Evolutionary conservation across 805 yeast genomes (phyloP), one percentile per base, ranked within the genome.

Genomic region (Nakazawaea pomicola): DNA sequence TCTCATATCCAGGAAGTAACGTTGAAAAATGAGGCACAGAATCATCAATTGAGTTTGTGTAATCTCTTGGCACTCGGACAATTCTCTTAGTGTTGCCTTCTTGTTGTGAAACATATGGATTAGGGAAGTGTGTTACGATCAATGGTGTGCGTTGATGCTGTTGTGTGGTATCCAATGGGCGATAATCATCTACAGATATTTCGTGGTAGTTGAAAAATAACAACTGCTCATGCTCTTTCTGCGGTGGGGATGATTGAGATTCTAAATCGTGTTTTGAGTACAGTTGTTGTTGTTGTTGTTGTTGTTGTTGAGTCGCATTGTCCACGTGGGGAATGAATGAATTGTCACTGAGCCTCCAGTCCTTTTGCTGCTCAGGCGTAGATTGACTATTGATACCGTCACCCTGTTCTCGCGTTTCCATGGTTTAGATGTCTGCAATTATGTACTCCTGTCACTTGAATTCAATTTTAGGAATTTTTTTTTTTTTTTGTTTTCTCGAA

Each of bases 191-290:
- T 10, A 63, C 61, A 4, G 72, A 49, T 51, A 64, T 78, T 54
- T 83, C 90, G 52, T 83, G 87, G 50, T 80, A 81, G 54, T 83
- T 83, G 68, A 79, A 83, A 54, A 77, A 80, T 9, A 64, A 41
- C 0, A 68, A 57, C 27, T 30, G 29, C 36, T 30, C 38, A 46
- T 41, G 44, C 40, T 29, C 16, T 11, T 6, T 60, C 66, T 21
- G 55, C 58, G 15, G 19, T 17, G 21, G 19, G 7, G 16, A 12
- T 29, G n/a, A 23, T 23, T 23, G 31, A 28, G 14, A 6, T 23
- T 23, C 25, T 23, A 8, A 8, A 23, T 23, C 25, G n/a, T n/a
- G n/a, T n/a, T n/a, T n/a, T n/a, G n/a, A n/a, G n/a, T n/a, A n/a
- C n/a, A n/a, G n/a, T n/a, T n/a, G n/a, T n/a, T n/a, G n/a, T n/a